These are phyloP conservation scores for Amanita subjunquillea DNA, from an alignment of 768 basidiomycete genomes.

Conservation along the genomic window DNA sequence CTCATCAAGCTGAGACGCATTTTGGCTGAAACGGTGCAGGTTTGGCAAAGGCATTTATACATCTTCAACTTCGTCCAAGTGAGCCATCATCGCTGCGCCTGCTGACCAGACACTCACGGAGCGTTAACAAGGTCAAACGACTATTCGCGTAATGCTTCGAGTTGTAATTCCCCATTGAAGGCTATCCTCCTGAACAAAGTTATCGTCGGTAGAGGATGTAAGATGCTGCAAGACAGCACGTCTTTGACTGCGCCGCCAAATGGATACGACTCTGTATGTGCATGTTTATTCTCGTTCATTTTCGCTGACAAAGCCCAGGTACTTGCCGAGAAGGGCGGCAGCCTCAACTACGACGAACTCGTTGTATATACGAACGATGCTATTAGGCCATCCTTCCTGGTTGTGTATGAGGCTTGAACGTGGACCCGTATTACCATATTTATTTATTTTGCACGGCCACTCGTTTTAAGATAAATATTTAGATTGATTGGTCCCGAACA, in stretches of 20 bases:
- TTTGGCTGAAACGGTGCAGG: constrained; percentile 17
- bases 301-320: constrained; percentile 29
- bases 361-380: constrained; percentile 66
- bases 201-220: constrained; percentile 59
- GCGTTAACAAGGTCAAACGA: constrained; percentile 43
- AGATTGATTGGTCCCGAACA: too few relatives aligned
- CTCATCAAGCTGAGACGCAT: neutral
- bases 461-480: too few relatives aligned
- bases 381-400: constrained; percentile 60
- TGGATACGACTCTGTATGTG: constrained; percentile 57
- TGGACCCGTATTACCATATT: too few relatives aligned
- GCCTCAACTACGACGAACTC: constrained; percentile 62
- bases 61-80: constrained; percentile 73
- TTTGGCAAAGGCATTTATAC: constrained; percentile 68
- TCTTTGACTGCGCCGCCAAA: constrained; percentile 44
- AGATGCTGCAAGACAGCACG: constrained; percentile 49
- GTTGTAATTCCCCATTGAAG: constrained; percentile 40
- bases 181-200: constrained; percentile 70
- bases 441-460: too few relatives aligned
- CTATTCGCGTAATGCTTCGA: constrained; percentile 45
- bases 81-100: constrained; percentile 9
- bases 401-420: constrained; percentile 49
- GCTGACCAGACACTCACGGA: neutral
- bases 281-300: neutral
- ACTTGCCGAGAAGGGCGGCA: constrained; percentile 56